Percentiles rank a stretch among this genome's conserved stretches.
Conservation (phyloP, 148 eudicot genomes). For the Nyssa sinensis region DNA sequence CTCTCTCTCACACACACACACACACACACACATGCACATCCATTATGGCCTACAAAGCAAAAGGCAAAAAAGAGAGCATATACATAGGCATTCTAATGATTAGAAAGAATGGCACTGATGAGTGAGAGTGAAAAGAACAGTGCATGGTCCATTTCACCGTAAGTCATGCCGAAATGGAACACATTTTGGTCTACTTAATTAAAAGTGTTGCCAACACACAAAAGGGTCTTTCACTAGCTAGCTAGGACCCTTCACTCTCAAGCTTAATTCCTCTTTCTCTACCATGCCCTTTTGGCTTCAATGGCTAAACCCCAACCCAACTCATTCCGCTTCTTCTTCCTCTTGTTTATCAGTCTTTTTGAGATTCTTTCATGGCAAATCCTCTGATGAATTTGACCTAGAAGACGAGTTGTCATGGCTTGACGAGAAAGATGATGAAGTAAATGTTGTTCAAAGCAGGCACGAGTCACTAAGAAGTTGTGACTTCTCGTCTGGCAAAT, state of each 20-base stretch:
- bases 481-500: constrained; percentile 61
- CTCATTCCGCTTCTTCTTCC: constrained; percentile 10
- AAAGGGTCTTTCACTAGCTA: not conserved
- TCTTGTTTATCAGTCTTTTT: constrained; percentile 21
- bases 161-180: constrained; percentile 24
- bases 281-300: not conserved
- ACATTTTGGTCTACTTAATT: not conserved
- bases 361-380: constrained; percentile 19
- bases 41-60: not conserved
- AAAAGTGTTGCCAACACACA: not conserved
- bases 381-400: constrained; percentile 15
- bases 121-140: not conserved
- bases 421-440: constrained; percentile 43
- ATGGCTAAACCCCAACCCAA: constrained; percentile 15
- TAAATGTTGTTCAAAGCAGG: constrained; percentile 35
- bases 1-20: too few species aligned
- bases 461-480: constrained; percentile 37
- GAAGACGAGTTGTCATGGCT: constrained; percentile 48
- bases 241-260: not conserved
- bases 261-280: not conserved
- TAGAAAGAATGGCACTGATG: not conserved
- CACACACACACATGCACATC: too few species aligned
- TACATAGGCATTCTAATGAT: not conserved
- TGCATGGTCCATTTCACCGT: constrained; percentile 18
- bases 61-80: too few species aligned